Evolutionary conservation across 768 basidiomycete genomes (phyloP).

Genomic region (Cubamyces lactineus): DNA sequence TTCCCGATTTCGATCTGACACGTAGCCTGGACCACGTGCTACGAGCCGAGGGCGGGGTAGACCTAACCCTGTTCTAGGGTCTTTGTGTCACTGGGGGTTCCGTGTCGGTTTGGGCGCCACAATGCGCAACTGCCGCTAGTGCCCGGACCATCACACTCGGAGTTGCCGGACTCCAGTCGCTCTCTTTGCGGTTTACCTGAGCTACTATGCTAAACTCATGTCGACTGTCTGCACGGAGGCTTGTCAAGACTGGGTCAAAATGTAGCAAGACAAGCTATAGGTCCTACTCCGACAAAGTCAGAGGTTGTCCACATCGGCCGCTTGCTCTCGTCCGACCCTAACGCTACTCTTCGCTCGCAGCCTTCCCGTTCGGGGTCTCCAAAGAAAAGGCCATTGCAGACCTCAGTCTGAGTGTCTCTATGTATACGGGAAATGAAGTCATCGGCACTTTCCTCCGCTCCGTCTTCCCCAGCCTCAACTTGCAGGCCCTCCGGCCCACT

Average conservation of each 20-base stretch:
- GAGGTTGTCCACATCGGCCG: conserved; percentile 36
- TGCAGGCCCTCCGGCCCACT: conserved; percentile 46
- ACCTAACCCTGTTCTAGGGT: conserved; percentile 16
- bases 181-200: background rate
- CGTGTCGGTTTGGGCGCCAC: conserved; percentile 1
- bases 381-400: conserved; percentile 33
- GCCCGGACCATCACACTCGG: no score
- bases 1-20: conserved; percentile 20
- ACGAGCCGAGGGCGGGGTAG: no score
- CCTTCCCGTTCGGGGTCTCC: conserved; percentile 54
- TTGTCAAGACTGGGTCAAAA: no score
- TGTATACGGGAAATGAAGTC: conserved; percentile 31
- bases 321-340: conserved; percentile 8
- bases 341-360: conserved; percentile 35
- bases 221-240: background rate
- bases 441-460: conserved; percentile 40
- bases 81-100: background rate
- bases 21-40: conserved; percentile 19
- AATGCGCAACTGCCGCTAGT: background rate
- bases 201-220: conserved; percentile 9
- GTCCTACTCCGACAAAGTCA: conserved; percentile 42
- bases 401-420: conserved; percentile 30
- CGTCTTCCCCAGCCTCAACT: conserved; percentile 43
- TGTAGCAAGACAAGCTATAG: background rate
- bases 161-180: background rate